Base-by-base conservation (phyloP, 2,329 filamentous ascomycete genomes). In the Daldinia sp. region DNA sequence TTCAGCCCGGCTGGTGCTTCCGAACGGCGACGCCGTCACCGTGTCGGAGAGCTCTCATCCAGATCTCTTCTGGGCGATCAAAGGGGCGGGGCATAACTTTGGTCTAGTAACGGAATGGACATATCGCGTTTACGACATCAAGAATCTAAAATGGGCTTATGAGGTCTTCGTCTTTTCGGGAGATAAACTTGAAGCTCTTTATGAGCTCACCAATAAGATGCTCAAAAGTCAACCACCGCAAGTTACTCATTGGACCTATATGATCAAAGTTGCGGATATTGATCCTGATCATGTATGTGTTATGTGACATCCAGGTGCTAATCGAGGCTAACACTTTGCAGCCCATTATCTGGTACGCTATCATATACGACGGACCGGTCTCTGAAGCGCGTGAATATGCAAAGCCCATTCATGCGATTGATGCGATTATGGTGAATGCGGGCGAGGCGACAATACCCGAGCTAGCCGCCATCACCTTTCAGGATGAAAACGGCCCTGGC, bases 31-130 rank as follows among this genome's bases (percentile, higher is more conserved):
- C 1, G 19, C 55, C 27, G 41, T 70, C 3, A 66, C 58, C 8
- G 68, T 67, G 32, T 70, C 69, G 3, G 19, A 61, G 1, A 37
- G 58, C 1, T 74, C 57, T 11, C 57, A 60, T 47, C 76, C 79
- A 35, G 77, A 71, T 32, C 77, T 87, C 7, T 87, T 78, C 71
- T 88, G 84, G 85, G 85, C 77, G 0, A 77, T 87, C 66, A 77
- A 78, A 49, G 85, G 85, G 3, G 85, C 84, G 1, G 85, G 84
- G 0, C 82, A 86, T 61, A 87, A 87, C 72, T 87, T 87, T 60
- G 85, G 85, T 37, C 80, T 87, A 54, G 81, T 87, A 13, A 85
- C 81, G 1, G 78, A 78, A 3, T 70, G 79, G 15, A 78, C 75
- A 1, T 75, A 76, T 15, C 81, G 82, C 69, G 78, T 85, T 50